A percentile compares a stretch with the other conserved stretches of the same genome.
phyloP scores from a whole-genome alignment of 2,329 filamentous ascomycete species.

The Ophiostoma fasciatum region DNA sequence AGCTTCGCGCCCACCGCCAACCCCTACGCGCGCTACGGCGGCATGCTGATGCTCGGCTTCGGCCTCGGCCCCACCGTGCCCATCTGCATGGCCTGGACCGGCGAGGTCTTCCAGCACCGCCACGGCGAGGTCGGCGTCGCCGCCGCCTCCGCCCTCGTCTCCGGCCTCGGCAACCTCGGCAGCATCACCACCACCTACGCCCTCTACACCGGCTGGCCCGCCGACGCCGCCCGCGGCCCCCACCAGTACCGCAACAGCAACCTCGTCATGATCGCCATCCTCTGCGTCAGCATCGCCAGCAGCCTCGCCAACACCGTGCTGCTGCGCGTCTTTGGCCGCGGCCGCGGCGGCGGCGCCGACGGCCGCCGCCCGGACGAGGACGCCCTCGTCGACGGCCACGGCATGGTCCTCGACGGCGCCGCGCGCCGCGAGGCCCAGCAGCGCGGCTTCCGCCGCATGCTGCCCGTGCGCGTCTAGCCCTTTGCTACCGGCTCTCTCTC shows the following conservation, averaged over 20 bases:
- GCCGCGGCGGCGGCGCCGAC: conserved; percentile 32
- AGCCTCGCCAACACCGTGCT: conserved; percentile 54
- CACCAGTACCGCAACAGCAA: conserved; percentile 72
- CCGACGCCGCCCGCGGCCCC: conserved; percentile 52
- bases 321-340: conserved; percentile 43
- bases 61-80: conserved; percentile 82
- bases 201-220: conserved; percentile 74
- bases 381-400: conserved; percentile 12
- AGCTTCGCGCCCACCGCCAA: conserved; percentile 52
- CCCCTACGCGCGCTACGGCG: conserved; percentile 75
- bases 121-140: conserved; percentile 87
- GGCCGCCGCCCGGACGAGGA: conserved; percentile 23
- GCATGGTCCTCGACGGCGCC: conserved; percentile 39
- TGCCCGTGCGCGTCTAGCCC: too few species aligned
- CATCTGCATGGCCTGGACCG: conserved; percentile 89
- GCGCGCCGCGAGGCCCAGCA: conserved; percentile 42
- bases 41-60: conserved; percentile 79
- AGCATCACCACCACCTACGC: conserved; percentile 82
- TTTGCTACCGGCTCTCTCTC: too few species aligned
- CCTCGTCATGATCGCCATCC: conserved; percentile 73
- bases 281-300: conserved; percentile 61
- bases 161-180: conserved; percentile 73
- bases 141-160: conserved; percentile 71
- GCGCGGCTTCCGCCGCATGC: conserved; percentile 37
- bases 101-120: conserved; percentile 75